Percentiles rank a stretch among this genome's conserved stretches.
phyloP scores from a whole-genome alignment of 2,329 filamentous ascomycete genomes.

The Teratosphaeria epicoccoides region DNA sequence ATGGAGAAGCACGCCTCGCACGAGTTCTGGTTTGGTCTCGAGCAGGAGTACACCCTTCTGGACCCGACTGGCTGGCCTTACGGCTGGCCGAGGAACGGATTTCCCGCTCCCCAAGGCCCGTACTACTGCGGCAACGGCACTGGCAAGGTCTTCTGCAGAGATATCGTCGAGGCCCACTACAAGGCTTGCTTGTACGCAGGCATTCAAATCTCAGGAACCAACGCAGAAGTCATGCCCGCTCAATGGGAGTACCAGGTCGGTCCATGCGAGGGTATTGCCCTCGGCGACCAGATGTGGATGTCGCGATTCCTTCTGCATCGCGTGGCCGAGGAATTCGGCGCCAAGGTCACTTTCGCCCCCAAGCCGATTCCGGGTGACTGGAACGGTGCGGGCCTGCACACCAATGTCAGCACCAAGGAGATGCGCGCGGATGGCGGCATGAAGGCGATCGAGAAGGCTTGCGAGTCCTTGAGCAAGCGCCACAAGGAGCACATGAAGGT shows the following conservation, averaged over 20 bases:
- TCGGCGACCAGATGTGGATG: conserved; percentile 96
- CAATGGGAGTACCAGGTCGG: conserved; percentile 99
- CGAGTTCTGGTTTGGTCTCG: conserved; percentile 93
- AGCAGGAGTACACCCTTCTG: conserved; percentile 94
- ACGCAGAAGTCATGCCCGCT: conserved; percentile 95
- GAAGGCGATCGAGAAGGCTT: conserved; percentile 80
- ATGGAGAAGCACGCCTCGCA: conserved; percentile 79
- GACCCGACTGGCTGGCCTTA: conserved; percentile 79
- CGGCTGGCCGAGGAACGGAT: conserved; percentile 80
- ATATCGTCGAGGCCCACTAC: conserved; percentile 94
- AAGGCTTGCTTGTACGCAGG: conserved; percentile 80
- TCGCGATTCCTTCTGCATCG: conserved; percentile 81
- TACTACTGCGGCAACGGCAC: conserved; percentile 98
- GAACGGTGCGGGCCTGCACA: conserved; percentile 92
- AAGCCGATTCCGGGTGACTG: conserved; percentile 94
- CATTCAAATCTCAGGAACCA: conserved; percentile 93
- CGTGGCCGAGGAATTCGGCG: conserved; percentile 92
- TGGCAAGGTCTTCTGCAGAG: conserved; percentile 94
- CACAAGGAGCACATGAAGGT: conserved; percentile 61
- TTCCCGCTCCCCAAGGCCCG: conserved; percentile 83
- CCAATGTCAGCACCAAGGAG: conserved; percentile 81
- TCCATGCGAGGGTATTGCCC: conserved; percentile 73
- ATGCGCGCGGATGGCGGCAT: conserved; percentile 90
- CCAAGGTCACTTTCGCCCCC: conserved; percentile 86
- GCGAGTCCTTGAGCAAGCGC: conserved; percentile 42